Conservation (phyloP, 805 yeast genomes). For the Candida rishiriensis region DNA sequence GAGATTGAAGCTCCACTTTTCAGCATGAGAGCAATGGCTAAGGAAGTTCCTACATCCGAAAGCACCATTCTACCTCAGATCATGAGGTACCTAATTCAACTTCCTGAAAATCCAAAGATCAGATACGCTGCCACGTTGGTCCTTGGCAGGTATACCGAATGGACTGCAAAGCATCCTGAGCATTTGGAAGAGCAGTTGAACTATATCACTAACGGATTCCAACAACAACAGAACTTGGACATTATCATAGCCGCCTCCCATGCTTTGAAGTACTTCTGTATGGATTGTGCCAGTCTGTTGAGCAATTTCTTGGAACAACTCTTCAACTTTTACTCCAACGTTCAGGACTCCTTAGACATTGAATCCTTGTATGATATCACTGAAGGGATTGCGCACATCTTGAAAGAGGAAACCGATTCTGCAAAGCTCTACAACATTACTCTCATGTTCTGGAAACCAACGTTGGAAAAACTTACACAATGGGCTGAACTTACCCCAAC, state of each 20-base stretch:
- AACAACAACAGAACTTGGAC: slow-evolving; percentile 32
- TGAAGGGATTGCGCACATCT: slow-evolving; percentile 85
- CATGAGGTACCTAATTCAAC: slow-evolving; percentile 58
- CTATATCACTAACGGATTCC: slow-evolving; percentile 77
- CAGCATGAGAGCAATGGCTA: slow-evolving; percentile 89
- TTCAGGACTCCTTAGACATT: slow-evolving; percentile 52
- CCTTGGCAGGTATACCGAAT: slow-evolving; percentile 91
- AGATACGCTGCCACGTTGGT: slow-evolving; percentile 92
- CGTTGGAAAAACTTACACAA: slow-evolving; percentile 43
- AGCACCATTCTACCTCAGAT: slow-evolving; percentile 66
- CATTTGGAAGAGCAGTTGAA: slow-evolving; percentile 76
- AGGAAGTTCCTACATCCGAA: slow-evolving; percentile 71
- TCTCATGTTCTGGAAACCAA: slow-evolving; percentile 63
- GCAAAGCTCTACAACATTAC: slow-evolving; percentile 50
- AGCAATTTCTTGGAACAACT: slow-evolving; percentile 70
- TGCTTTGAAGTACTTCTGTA: slow-evolving; percentile 90
- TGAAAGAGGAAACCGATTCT: slow-evolving; percentile 50
- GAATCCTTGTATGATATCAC: slow-evolving; percentile 74
- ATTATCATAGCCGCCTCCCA: slow-evolving; percentile 84
- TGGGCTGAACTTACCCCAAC: slow-evolving; percentile 9
- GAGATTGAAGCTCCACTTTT: slow-evolving; percentile 85
- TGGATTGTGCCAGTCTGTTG: slow-evolving; percentile 73
- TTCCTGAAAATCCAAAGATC: slow-evolving; percentile 83
- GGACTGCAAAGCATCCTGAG: slow-evolving; percentile 87
- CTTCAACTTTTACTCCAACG: slow-evolving; percentile 61